Base-by-base conservation (phyloP, 208 protist genomes). In the Crithidia bombi region DNA sequence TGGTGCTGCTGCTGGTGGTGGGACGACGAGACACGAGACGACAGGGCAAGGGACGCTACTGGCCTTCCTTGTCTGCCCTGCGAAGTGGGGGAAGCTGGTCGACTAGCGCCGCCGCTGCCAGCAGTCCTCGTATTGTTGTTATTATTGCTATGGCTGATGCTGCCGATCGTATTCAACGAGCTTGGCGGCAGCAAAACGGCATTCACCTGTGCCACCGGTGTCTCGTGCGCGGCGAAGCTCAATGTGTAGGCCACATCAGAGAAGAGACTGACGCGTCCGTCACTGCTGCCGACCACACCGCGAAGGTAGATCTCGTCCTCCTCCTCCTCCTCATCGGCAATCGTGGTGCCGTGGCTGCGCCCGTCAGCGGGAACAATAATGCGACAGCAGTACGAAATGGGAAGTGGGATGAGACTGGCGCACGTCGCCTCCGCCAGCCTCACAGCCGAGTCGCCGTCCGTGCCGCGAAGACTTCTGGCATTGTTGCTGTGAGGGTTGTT, bases 221-320 rank as follows among this genome's bases (percentile, higher is more conserved):
- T 67, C 57, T 92, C 79, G 59, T 93, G 85, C 12, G 88, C 90
- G 9, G 84, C 72, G 46, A 93, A 96, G 38, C 83, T 80, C 57
- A 90, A 82, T 36, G 82, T 79, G 69, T 90, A 96, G 38, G 82
- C 67, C 15, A 67, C 47, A 52, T 92, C 88, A 0, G 86, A 89
- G 69, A 96, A 93, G 23, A 92, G 61, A 66, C 77, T 81, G 10
- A 96, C 86, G n/a, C 87, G 80, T 3, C 90, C 90, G 58, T 96
- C 83, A 47, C 73, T 86, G 56, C 64, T 66, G 3, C 90, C 90
- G 0, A 96, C 88, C 6, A 92, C 65, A 17, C 87, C 90, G 17
- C 90, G 83, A 23, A 91, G 63, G 64, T 83, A 92, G 33, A 87
- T 65, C 4, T 50, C 50, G 6, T 65, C 50, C 14, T 67, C 58